Conservation (phyloP, 768 basidiomycete species). For the Tulasnella calospora region DNA sequence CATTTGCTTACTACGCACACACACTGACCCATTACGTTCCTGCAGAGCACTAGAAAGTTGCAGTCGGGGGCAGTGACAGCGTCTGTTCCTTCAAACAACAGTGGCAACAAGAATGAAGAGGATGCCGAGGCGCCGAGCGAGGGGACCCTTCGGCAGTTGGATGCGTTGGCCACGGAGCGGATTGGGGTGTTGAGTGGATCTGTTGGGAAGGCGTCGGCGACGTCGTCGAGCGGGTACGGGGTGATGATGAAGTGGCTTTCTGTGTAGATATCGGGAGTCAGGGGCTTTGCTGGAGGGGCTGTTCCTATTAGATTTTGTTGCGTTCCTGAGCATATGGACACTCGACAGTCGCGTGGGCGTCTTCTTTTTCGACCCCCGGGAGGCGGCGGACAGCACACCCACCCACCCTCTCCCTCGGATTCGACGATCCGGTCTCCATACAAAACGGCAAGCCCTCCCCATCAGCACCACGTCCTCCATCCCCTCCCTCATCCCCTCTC, state of each 20-base stretch:
- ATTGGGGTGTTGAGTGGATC: constrained; percentile 41
- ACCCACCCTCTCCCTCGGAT: background rate
- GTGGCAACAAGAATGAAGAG: background rate
- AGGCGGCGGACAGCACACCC: background rate
- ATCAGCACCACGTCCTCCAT: background rate
- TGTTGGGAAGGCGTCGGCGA: background rate
- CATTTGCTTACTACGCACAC: background rate
- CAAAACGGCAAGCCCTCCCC: background rate
- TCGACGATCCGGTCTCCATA: background rate
- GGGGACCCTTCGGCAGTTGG: constrained; percentile 53
- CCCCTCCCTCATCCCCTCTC: too few relatives aligned
- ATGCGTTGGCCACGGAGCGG: constrained; percentile 68
- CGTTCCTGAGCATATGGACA: background rate
- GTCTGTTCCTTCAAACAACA: constrained; percentile 3
- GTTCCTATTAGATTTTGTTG: background rate
- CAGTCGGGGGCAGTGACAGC: constrained; percentile 33
- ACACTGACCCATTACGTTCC: background rate
- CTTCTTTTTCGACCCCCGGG: background rate
- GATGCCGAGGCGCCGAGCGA: constrained; percentile 49
- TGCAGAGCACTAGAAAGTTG: constrained; percentile 42
- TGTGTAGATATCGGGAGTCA: background rate
- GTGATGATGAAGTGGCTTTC: constrained; percentile 4
- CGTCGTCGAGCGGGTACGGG: background rate
- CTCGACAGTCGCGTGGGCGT: background rate
- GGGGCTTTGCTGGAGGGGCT: background rate